Conservation (phyloP, 169 alveolate genomes). For the Eimeria falciformis region DNA sequence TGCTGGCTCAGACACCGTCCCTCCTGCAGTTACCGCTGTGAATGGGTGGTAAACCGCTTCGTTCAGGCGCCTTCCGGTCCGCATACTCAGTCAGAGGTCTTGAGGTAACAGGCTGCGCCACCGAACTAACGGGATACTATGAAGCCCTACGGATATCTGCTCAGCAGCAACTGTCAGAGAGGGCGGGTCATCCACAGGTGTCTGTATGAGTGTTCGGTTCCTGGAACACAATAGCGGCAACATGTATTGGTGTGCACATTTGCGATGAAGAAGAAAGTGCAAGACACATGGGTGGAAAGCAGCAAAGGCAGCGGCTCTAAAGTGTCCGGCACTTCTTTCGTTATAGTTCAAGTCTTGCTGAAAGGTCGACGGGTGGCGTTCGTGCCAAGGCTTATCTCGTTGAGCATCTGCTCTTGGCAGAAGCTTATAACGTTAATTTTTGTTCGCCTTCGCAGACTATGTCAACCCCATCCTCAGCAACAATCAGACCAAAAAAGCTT, state of each 20-base stretch:
- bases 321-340: too few relatives aligned
- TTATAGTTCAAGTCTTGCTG: too few relatives aligned
- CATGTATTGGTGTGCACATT: neutral
- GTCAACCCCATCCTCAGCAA: too few relatives aligned
- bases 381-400: too few relatives aligned
- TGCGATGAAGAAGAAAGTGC: too few relatives aligned
- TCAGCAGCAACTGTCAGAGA: constrained; percentile 65
- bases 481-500: neutral
- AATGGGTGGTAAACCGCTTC: constrained; percentile 74
- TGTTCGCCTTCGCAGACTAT: too few relatives aligned
- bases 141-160: constrained; percentile 69
- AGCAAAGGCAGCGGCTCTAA: too few relatives aligned
- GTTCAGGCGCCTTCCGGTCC: constrained; percentile 69
- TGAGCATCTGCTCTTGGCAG: too few relatives aligned
- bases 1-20: constrained; percentile 71
- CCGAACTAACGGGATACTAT: constrained; percentile 54
- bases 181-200: constrained; percentile 9
- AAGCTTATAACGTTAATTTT: too few relatives aligned
- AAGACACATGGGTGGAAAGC: too few relatives aligned
- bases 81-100: constrained; percentile 21
- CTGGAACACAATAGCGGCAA: neutral
- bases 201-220: neutral
- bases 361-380: too few relatives aligned
- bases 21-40: constrained; percentile 67
- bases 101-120: constrained; percentile 29